Percentiles rank a stretch among this genome's conserved stretches.
phyloP scores from a whole-genome alignment of 2,329 filamentous ascomycete genomes.

The Talaromyces sp. region DNA sequence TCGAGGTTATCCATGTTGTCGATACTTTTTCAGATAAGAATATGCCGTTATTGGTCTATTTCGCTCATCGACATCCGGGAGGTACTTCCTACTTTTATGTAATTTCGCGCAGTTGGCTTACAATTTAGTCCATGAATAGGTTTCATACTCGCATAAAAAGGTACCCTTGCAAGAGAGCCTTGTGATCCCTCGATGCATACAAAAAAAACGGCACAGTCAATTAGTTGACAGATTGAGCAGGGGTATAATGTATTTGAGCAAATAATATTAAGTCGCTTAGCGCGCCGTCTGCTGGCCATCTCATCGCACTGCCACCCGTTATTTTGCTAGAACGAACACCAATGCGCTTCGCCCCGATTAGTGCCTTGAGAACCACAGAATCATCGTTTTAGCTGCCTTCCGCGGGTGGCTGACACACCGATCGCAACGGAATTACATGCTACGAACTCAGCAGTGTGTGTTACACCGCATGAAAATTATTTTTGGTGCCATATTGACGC shows the following conservation, averaged over 20 bases:
- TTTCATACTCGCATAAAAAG: not conserved
- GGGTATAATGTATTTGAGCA: not conserved
- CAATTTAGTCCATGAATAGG: not conserved
- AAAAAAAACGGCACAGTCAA: not conserved
- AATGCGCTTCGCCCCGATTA: slow-evolving; percentile 1
- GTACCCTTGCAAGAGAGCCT: slow-evolving; percentile 5
- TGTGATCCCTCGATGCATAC: not conserved
- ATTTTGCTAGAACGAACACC: not conserved
- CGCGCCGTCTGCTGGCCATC: not conserved
- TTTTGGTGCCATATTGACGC: not conserved
- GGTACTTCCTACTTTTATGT: not conserved
- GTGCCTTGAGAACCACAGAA: not conserved
- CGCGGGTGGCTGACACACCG: not conserved
- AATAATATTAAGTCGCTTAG: not conserved
- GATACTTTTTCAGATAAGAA: not conserved
- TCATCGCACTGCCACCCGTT: not conserved
- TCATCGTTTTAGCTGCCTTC: not conserved
- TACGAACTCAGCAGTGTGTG: not conserved
- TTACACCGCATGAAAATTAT: not conserved
- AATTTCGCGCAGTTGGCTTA: not conserved
- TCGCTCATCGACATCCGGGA: not conserved
- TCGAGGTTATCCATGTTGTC: not conserved
- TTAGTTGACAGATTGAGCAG: not conserved
- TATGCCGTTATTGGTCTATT: not conserved
- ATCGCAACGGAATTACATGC: not conserved